Evolutionary conservation across 768 basidiomycete genomes (phyloP), one percentile per base, ranked within the genome.

Genomic region (Botryobasidium botryosum): DNA sequence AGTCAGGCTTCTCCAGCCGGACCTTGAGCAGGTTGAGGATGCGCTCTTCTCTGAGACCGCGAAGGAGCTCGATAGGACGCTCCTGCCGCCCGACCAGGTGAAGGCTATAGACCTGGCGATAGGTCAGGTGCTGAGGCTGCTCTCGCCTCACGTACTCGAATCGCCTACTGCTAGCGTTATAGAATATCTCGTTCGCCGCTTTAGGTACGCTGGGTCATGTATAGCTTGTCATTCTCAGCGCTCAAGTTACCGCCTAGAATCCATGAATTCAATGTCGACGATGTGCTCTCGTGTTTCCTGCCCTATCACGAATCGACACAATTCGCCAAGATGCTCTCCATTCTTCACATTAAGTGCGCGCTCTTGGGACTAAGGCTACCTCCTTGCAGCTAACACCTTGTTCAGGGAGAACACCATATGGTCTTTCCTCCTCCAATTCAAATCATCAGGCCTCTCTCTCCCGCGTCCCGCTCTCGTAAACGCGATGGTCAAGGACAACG

Each of bases 241-340:
- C 44, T 29, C 53, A 29, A 36, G 47, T 36, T 10, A 51, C 23
- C 2, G 32, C 21, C 31, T 54, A 96, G 92, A 58, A 75, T 96
- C 23, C 72, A 96, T 56, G 90, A 97, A 58, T 88, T 96, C 65
- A 94, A 97, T 55, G 69, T 91, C 44, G 71, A 79, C 44, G 69
- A 71, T 20, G 57, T 90, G 23, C 68, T 97, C 5, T 62, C 77
- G 6, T 65, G 88, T 20, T 97, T 97, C 61, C 63, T 96, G 25
- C 94, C 94, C 0, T 96, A 92, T 57, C 88, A 97, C 55, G 86
- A 91, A 52, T 83, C 91, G 4, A 77, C 84, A 0, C 88, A 96
- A 58, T 97, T 97, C 60, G 71, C 80, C 6, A 92, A 94, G 53
- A 85, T 96, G 70, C 67, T 94, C 21, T 75, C 82, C 2, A 87